Base-by-base conservation (phyloP, 768 basidiomycete genomes). In the Mycena belliarum region DNA sequence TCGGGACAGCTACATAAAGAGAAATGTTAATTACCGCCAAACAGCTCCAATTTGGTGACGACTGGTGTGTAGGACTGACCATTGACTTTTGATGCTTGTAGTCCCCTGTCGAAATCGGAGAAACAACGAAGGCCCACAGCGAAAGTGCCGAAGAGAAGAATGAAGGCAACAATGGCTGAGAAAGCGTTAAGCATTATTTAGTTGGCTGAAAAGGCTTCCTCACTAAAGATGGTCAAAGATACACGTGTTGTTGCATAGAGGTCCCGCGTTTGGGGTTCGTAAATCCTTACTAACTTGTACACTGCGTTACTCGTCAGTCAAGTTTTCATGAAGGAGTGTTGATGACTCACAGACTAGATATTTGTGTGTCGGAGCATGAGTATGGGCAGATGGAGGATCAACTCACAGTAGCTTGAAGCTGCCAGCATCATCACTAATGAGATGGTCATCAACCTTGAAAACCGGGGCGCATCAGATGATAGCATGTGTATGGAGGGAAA, bases 261-360 rank as follows among this genome's bases (percentile, higher is more conserved):
- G 1, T 38, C 63, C 44, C 70, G 62, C 8, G 88, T 84, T 4
- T 66, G 59, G 4, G 90, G 89, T 24, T 83, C 73, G 68, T 89
- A 94, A 75, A 93, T 90, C 21, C 92, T 85, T 58, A 87, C 83
- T n/a, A 94, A 80, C 67, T 94, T 94, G 71, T 88, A 94, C 48
- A 93, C 88, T 92, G 55, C 15, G 49, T 58, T 41, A 55, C 44
- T 51, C 21, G 52, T 53, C 35, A 37, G 50, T 50, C n/a, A n/a
- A 24, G 46, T 23, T 8, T 21, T 2, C 29, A 41, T 15, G 44
- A 9, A 20, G 43, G 8, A 29, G 23, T 11, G 23, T 43, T 44
- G 65, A 41, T 29, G 47, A 49, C 78, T 72, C 64, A 80, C 79
- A 63, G 66, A 80, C 78, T 81, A 56, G 10, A 52, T 45, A 45